Percentiles rank a stretch among this genome's conserved stretches.
Evolutionary conservation across 129 eudicot species (phyloP).

Genomic region (Saposhnikovia divaricata): DNA sequence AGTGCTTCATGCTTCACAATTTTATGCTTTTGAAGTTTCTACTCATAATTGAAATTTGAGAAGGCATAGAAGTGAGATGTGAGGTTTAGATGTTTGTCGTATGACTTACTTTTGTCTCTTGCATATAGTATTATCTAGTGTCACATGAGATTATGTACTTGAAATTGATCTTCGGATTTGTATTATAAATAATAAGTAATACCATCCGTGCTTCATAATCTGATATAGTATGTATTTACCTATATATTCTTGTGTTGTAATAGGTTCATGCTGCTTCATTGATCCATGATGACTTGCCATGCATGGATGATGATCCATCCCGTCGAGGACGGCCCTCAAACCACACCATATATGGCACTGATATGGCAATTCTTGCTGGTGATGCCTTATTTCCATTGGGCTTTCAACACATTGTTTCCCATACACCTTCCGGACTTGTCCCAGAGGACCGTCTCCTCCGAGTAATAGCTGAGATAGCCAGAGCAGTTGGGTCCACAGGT

Average conservation of each 20-base stretch:
- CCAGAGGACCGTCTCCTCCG: slow-evolving; percentile 59
- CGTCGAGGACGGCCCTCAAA: slow-evolving; percentile 86
- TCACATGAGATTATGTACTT: not conserved
- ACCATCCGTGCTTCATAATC: not conserved
- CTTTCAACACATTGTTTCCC: slow-evolving; percentile 85
- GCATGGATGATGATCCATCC: slow-evolving; percentile 95
- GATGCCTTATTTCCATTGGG: slow-evolving; percentile 95
- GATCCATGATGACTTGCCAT: slow-evolving; percentile 89
- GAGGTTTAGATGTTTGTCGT: not conserved
- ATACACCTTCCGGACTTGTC: slow-evolving; percentile 70
- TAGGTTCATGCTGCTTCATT: slow-evolving; percentile 93
- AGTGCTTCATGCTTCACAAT: no score
- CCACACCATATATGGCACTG: slow-evolving; percentile 80
- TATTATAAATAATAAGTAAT: not conserved
- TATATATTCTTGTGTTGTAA: slow-evolving; percentile 7
- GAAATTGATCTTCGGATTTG: not conserved
- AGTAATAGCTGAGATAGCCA: slow-evolving; percentile 85
- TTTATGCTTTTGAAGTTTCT: no score
- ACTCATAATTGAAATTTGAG: no score
- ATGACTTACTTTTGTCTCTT: not conserved
- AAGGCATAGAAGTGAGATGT: no score
- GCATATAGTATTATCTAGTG: not conserved
- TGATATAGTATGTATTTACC: not conserved
- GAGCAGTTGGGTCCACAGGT: slow-evolving; percentile 94
- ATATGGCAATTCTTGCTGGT: slow-evolving; percentile 95